phyloP scores from a whole-genome alignment of 2,329 filamentous ascomycete species.

The Ophiostoma novo-ulmi region DNA sequence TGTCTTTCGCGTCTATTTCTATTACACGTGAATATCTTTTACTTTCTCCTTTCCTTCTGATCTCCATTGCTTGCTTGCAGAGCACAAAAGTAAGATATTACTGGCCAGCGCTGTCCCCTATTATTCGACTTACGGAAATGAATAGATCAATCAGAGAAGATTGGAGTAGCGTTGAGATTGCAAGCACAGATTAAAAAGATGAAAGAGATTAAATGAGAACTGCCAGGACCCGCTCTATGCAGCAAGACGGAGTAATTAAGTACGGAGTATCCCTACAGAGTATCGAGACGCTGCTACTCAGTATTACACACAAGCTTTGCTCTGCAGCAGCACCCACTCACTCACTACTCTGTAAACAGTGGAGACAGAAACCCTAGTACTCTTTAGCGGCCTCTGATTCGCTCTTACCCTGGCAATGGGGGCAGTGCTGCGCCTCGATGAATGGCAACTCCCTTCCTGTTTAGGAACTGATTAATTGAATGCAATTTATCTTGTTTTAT shows the following conservation, averaged over 20 bases:
- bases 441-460: neutral
- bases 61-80: too few species aligned
- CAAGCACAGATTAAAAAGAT: neutral
- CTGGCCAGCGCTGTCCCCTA: too few species aligned
- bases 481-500: neutral
- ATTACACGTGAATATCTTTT: too few species aligned
- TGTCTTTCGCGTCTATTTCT: too few species aligned
- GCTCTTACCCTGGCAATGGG: slow-evolving; percentile 2
- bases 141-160: neutral
- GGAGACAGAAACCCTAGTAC: neutral
- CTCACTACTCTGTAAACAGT: too few species aligned
- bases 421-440: slow-evolving; percentile 12
- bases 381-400: neutral
- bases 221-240: neutral
- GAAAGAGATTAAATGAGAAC: neutral
- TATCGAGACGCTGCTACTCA: neutral
- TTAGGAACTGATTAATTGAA: neutral
- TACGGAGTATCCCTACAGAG: neutral
- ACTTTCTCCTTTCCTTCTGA: too few species aligned
- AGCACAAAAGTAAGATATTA: too few species aligned
- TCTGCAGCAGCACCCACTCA: too few species aligned
- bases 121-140: neutral
- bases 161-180: neutral
- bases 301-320: neutral
- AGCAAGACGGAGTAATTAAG: neutral